Conservation (phyloP, 768 basidiomycete genomes). For the Russula foetens region DNA sequence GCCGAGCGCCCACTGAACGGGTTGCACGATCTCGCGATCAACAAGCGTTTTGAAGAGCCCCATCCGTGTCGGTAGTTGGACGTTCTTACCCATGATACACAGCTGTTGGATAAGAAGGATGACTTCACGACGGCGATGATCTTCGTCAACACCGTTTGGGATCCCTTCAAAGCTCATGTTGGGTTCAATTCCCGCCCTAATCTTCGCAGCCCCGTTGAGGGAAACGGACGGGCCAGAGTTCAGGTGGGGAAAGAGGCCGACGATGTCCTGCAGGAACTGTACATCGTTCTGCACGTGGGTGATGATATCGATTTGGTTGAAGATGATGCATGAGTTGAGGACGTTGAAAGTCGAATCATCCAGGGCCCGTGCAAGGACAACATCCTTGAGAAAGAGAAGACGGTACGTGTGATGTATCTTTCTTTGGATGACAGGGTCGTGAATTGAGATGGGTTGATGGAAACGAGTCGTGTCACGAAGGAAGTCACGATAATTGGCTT, state of each 20-base stretch:
- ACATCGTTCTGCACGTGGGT: slow-evolving; percentile 76
- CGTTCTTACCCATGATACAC: slow-evolving; percentile 93
- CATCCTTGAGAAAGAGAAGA: slow-evolving; percentile 95
- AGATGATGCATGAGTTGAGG: slow-evolving; percentile 94
- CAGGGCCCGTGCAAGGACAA: slow-evolving; percentile 88
- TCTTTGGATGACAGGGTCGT: slow-evolving; percentile 61
- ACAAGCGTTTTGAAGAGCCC: slow-evolving; percentile 80
- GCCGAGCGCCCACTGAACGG: slow-evolving; percentile 89
- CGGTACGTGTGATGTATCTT: slow-evolving; percentile 98
- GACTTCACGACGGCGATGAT: slow-evolving; percentile 56
- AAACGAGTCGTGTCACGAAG: slow-evolving; percentile 76
- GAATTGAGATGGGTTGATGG: slow-evolving; percentile 82
- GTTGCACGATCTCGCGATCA: slow-evolving; percentile 81
- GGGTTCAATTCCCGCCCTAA: slow-evolving; percentile 21
- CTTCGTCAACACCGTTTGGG: slow-evolving; percentile 19
- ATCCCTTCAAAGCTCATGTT: slow-evolving; percentile 16
- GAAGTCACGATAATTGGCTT: slow-evolving; percentile 95
- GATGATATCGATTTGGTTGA: slow-evolving; percentile 99
- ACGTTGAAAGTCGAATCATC: slow-evolving; percentile 98
- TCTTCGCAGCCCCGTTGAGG: slow-evolving; percentile 23
- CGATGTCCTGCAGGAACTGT: slow-evolving; percentile 68
- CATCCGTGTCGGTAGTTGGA: slow-evolving; percentile 82
- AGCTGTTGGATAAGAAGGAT: slow-evolving; percentile 87
- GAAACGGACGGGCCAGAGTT: slow-evolving; percentile 24
- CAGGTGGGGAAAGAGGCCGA: slow-evolving; percentile 51